Evolutionary conservation across 352 stramenopile genomes (phyloP).

Genomic region (Globisporangium nagaii): DNA sequence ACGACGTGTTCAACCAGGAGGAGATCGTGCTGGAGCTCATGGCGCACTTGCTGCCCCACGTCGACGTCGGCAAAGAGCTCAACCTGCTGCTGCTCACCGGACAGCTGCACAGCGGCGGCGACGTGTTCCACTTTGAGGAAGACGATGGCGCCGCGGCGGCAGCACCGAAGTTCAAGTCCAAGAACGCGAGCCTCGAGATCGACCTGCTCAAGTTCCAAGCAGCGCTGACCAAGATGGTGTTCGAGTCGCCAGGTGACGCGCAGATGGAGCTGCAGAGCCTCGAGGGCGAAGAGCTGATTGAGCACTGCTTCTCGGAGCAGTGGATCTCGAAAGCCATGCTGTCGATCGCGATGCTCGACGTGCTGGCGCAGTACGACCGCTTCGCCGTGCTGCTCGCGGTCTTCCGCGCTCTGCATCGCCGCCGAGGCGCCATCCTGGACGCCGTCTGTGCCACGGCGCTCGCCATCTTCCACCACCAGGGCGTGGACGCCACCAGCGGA

Average conservation of each 20-base stretch:
- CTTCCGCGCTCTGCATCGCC: slow-evolving; percentile 32
- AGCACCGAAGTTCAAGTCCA: neutral
- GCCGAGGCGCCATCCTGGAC: slow-evolving; percentile 31
- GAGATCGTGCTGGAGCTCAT: slow-evolving; percentile 79
- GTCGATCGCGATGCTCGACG: slow-evolving; percentile 41
- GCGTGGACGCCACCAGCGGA: slow-evolving; percentile 9
- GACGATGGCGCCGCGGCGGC: slow-evolving; percentile 17
- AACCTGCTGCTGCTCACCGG: slow-evolving; percentile 60
- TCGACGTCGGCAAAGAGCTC: slow-evolving; percentile 78
- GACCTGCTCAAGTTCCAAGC: slow-evolving; percentile 66
- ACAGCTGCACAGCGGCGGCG: slow-evolving; percentile 27
- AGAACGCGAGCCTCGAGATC: slow-evolving; percentile 22
- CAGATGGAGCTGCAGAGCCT: slow-evolving; percentile 25
- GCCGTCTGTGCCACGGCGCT: slow-evolving; percentile 29
- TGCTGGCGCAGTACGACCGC: slow-evolving; percentile 51
- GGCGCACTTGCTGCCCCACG: slow-evolving; percentile 47
- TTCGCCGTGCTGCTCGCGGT: slow-evolving; percentile 56
- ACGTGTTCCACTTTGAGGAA: slow-evolving; percentile 75
- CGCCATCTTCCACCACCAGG: slow-evolving; percentile 69
- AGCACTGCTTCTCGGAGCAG: slow-evolving; percentile 36
- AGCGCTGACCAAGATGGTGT: slow-evolving; percentile 44
- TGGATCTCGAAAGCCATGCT: slow-evolving; percentile 50
- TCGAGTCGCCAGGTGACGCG: slow-evolving; percentile 14
- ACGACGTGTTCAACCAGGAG: slow-evolving; percentile 39
- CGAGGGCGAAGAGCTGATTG: slow-evolving; percentile 23